A percentile compares a stretch with the other conserved stretches of the same genome.
Evolutionary conservation across 1,284 basidiomycete species (phyloP).

Genomic region (Stereum hirsutum): DNA sequence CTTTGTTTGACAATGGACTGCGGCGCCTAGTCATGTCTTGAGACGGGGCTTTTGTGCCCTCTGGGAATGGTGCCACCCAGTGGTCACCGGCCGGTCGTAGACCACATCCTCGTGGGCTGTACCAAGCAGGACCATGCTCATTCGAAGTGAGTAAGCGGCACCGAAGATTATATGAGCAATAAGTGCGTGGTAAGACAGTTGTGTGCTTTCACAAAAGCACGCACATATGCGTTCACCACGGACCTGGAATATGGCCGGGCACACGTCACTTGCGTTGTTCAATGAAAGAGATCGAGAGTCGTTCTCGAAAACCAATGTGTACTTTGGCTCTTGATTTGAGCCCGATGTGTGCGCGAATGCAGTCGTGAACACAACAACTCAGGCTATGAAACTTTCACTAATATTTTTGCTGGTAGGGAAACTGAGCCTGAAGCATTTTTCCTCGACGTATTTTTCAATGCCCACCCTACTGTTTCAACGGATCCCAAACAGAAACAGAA

Average conservation of each 20-base stretch:
- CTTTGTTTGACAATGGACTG: background rate
- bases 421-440: conserved; percentile 68
- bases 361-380: background rate
- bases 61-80: background rate
- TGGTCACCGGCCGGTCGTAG: background rate
- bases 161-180: no score
- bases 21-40: background rate
- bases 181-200: no score
- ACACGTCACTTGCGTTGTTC: background rate
- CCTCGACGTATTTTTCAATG: conserved; percentile 67
- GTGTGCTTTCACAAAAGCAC: no score
- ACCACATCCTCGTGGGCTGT: background rate
- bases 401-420: conserved; percentile 27
- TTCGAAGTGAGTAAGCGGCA: no score
- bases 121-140: background rate
- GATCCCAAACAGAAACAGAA: conserved; percentile 48
- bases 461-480: conserved; percentile 31
- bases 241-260: background rate
- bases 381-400: background rate
- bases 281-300: background rate
- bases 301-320: background rate
- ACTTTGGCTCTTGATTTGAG: background rate
- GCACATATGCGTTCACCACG: no score
- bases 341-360: background rate
- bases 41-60: background rate